Percentiles rank a stretch among this genome's conserved stretches.
Evolutionary conservation across 805 yeast genomes (phyloP).

Genomic region (Zygosaccharomyces rouxii): DNA sequence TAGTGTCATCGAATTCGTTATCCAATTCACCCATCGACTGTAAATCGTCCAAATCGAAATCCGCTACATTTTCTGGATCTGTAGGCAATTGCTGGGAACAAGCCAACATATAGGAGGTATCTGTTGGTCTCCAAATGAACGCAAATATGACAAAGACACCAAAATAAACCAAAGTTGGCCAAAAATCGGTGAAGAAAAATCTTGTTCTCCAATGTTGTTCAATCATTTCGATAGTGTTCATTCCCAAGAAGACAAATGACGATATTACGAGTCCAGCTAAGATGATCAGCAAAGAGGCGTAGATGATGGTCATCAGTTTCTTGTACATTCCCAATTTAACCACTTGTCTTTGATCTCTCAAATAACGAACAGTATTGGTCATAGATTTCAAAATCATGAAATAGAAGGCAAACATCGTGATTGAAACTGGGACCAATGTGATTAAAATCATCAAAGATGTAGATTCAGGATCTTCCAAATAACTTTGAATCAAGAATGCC

Average conservation of each 20-base stretch:
- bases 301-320: slow-evolving; percentile 67
- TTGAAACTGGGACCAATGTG: slow-evolving; percentile 64
- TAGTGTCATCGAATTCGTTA: slow-evolving; percentile 37
- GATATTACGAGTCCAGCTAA: slow-evolving; percentile 68
- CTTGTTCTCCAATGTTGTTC: slow-evolving; percentile 90
- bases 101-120: slow-evolving; percentile 89
- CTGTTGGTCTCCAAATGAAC: slow-evolving; percentile 96
- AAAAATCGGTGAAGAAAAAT: slow-evolving; percentile 84
- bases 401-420: slow-evolving; percentile 70
- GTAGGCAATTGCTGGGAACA: slow-evolving; percentile 89
- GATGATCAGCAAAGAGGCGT: slow-evolving; percentile 64
- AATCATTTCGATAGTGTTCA: slow-evolving; percentile 69
- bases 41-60: slow-evolving; percentile 57
- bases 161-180: slow-evolving; percentile 90
- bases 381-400: slow-evolving; percentile 68
- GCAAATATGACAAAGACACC: slow-evolving; percentile 78
- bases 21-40: slow-evolving; percentile 40
- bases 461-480: slow-evolving; percentile 47
- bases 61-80: slow-evolving; percentile 66
- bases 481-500: slow-evolving; percentile 51
- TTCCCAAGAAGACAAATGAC: slow-evolving; percentile 64
- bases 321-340: slow-evolving; percentile 87
- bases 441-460: slow-evolving; percentile 50
- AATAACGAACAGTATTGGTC: slow-evolving; percentile 64
- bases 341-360: slow-evolving; percentile 82